A percentile compares a stretch with the other conserved stretches of the same genome.
Evolutionary conservation across 2,329 filamentous ascomycete species (phyloP).

Genomic region (Alternaria atra): DNA sequence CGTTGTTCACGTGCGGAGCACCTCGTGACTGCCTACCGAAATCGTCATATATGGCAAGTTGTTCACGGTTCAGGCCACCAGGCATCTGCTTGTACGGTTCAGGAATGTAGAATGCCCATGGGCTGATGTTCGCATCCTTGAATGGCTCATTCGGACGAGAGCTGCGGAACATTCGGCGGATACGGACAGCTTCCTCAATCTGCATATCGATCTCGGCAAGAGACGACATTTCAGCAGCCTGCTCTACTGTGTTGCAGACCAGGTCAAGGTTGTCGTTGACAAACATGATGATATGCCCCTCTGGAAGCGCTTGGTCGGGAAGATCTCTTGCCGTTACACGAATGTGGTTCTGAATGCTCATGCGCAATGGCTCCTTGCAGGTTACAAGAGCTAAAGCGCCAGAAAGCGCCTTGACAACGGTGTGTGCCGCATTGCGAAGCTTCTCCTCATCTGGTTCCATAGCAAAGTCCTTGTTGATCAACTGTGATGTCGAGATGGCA

Average conservation of each 20-base stretch:
- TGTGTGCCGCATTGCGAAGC: slow-evolving; percentile 84
- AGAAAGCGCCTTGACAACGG: slow-evolving; percentile 93
- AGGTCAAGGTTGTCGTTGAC: slow-evolving; percentile 97
- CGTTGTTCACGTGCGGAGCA: slow-evolving; percentile 64
- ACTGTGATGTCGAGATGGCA: slow-evolving; percentile 93
- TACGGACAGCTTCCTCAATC: slow-evolving; percentile 81
- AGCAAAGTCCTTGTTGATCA: slow-evolving; percentile 95
- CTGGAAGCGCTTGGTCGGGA: slow-evolving; percentile 78
- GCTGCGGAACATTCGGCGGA: slow-evolving; percentile 77
- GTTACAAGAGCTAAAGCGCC: slow-evolving; percentile 96
- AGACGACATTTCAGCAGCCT: slow-evolving; percentile 92
- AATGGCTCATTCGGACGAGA: slow-evolving; percentile 84
- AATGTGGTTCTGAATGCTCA: slow-evolving; percentile 98
- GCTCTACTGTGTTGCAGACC: slow-evolving; percentile 92
- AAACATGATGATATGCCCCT: slow-evolving; percentile 97
- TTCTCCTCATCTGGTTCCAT: slow-evolving; percentile 91
- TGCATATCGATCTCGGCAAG: slow-evolving; percentile 95
- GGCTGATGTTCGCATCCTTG: slow-evolving; percentile 80
- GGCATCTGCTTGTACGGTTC: slow-evolving; percentile 90
- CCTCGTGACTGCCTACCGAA: slow-evolving; percentile 86
- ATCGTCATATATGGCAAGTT: slow-evolving; percentile 95
- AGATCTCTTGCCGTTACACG: slow-evolving; percentile 77
- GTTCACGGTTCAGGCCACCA: slow-evolving; percentile 84
- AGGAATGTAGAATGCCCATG: slow-evolving; percentile 93
- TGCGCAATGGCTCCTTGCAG: slow-evolving; percentile 93